Percentiles rank a stretch among this genome's conserved stretches.
phyloP scores from a whole-genome alignment of 306 rosid genomes.

The Castanea crenata region DNA sequence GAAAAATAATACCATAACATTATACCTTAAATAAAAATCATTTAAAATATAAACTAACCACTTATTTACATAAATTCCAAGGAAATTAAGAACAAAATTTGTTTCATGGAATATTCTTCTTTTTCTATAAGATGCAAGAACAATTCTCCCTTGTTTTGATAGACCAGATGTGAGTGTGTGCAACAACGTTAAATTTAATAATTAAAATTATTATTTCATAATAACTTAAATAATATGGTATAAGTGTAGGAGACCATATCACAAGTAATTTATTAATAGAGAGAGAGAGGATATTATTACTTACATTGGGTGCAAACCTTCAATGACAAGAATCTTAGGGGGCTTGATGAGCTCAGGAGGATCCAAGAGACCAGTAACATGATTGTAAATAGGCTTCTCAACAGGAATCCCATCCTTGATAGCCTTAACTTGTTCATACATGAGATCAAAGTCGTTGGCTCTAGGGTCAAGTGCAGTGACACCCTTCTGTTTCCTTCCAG shows the following conservation, averaged over 20 bases:
- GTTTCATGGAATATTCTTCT: slow-evolving; percentile 2
- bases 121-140: too few relatives aligned
- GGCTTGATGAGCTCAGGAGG: slow-evolving; percentile 95
- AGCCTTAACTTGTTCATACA: slow-evolving; percentile 96
- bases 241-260: too few relatives aligned
- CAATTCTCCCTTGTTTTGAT: too few relatives aligned
- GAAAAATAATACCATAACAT: not conserved
- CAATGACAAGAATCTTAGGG: slow-evolving; percentile 94
- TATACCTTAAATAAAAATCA: not conserved
- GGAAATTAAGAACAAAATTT: not conserved
- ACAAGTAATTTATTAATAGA: not conserved
- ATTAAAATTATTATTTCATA: too few relatives aligned
- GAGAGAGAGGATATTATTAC: slow-evolving; percentile 14
- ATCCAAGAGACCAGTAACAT: slow-evolving; percentile 92
- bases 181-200: too few relatives aligned
- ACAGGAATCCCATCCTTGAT: slow-evolving; percentile 71
- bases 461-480: slow-evolving; percentile 97
- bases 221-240: too few relatives aligned
- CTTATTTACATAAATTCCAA: too few relatives aligned
- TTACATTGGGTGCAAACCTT: slow-evolving; percentile 98
- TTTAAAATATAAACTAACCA: too few relatives aligned
- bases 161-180: too few relatives aligned
- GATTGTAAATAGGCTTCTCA: slow-evolving; percentile 86
- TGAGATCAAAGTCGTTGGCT: slow-evolving; percentile 92
- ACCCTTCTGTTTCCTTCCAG: slow-evolving; percentile 88